These are phyloP conservation scores for Mycena sanguinolenta DNA, from an alignment of 768 basidiomycete species.

Conservation along the genomic window DNA sequence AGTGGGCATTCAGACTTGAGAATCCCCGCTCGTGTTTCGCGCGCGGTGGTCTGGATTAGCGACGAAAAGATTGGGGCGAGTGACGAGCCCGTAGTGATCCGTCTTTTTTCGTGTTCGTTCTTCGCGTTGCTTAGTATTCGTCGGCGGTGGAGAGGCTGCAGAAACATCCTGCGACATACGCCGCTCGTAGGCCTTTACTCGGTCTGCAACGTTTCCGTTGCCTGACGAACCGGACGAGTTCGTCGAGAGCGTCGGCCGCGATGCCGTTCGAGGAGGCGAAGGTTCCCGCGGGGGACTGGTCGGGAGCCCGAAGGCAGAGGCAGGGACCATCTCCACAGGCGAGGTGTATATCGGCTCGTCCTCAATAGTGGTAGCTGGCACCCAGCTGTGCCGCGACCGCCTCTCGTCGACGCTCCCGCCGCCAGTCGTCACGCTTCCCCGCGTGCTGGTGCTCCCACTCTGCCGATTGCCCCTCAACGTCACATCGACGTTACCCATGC, in stretches of 20 bases:
- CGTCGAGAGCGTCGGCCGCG: constrained; percentile 23
- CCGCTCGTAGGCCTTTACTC: constrained; percentile 71
- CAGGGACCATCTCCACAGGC: constrained; percentile 48
- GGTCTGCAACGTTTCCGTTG: constrained; percentile 60
- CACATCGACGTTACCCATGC: constrained; percentile 78
- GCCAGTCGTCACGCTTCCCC: constrained; percentile 46
- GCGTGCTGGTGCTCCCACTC: constrained; percentile 37
- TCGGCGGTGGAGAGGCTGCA: constrained; percentile 43
- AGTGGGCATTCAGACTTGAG: not conserved
- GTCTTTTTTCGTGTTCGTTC: constrained; percentile 56
- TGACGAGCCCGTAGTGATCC: constrained; percentile 72
- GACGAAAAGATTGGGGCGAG: constrained; percentile 74
- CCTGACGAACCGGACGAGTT: constrained; percentile 39
- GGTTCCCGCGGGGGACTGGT: constrained; percentile 24
- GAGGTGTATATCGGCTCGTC: constrained; percentile 45
- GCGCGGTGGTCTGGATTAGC: constrained; percentile 74
- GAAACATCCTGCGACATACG: constrained; percentile 63
- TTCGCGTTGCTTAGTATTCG: constrained; percentile 58
- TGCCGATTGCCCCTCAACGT: constrained; percentile 63
- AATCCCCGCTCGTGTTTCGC: constrained; percentile 25
- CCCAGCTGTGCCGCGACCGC: constrained; percentile 23
- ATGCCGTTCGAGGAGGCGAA: constrained; percentile 11
- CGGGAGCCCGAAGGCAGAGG: constrained; percentile 29
- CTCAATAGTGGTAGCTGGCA: constrained; percentile 27
- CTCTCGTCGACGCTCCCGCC: constrained; percentile 26